Evolutionary conservation across 805 yeast species (phyloP), one percentile per base, ranked within the genome.

Genomic region (Starmerella lactis-condensi): DNA sequence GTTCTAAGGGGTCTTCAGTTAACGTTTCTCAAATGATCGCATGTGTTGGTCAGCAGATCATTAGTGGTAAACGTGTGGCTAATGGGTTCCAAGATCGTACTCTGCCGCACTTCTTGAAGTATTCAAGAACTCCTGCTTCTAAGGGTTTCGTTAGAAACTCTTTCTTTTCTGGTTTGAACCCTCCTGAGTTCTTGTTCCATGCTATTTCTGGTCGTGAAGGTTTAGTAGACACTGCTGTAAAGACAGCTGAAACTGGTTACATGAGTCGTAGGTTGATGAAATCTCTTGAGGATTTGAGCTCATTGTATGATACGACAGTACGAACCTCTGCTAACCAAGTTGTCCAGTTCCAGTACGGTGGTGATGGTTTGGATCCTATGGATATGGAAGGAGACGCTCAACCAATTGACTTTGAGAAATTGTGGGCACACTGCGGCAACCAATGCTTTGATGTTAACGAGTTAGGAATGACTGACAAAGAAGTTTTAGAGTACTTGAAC

Each of bases 11-110:
- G 57, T 89, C 96, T 24, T 82, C 94, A 0, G 67, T 91, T 40
- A 89, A 89, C 55, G 98, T 89, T 19, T 89, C 98, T 10, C 99
- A 89, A 62, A 89, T 89, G 99, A 96, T 89, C 65, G 99, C 99
- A 0, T 45, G 50, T 30, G 98, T 89, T 18, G 98, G 98, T 33
- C 99, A 89, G 60, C 99, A 89, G 58, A 89, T 89, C 61, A 89
- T 89, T 45, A 74, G 93, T 4, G 99, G 99, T 56, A 78, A 81
- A 52, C 92, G 99, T 67, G 98, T 89, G 39, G 96, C 98, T 16
- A 93, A 89, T 64, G 99, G 99, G n/a, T 89, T 89, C 66, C 96
- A 89, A 56, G 96, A 89, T 58, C 72, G 99, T 57, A 81, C 98
- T 0, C 61, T 89, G 44, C 99, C 99, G 9, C 99, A 89, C 58